phyloP scores from a whole-genome alignment of 768 basidiomycete species.

The Lactarius indigo region DNA sequence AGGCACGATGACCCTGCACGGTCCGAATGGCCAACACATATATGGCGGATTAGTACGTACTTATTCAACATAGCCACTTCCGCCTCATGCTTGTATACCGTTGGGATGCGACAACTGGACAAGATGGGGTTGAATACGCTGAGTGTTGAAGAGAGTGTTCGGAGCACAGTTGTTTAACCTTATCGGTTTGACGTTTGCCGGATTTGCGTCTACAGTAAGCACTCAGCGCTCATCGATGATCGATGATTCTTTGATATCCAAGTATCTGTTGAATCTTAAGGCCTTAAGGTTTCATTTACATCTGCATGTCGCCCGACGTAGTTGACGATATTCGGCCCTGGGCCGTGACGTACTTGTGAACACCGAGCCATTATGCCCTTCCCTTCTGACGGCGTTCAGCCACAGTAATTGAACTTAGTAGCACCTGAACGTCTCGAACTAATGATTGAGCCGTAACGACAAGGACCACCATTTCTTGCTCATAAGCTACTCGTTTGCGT shows the following conservation, averaged over 20 bases:
- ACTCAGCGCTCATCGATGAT: not conserved
- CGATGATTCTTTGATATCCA: not conserved
- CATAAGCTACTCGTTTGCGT: not conserved
- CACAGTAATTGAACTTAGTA: not conserved
- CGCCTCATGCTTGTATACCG: not conserved
- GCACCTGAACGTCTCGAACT: too few relatives aligned
- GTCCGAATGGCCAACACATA: not conserved
- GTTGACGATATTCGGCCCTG: constrained; percentile 7
- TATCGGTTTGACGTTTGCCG: too few relatives aligned
- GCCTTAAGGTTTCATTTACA: not conserved
- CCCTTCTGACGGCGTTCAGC: not conserved
- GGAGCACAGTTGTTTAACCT: too few relatives aligned
- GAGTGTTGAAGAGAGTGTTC: not conserved
- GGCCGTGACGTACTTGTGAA: not conserved
- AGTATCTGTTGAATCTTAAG: constrained; percentile 1
- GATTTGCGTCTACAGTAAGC: not conserved
- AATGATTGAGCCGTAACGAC: too few relatives aligned
- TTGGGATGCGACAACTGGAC: not conserved
- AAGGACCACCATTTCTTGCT: not conserved
- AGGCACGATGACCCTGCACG: too few relatives aligned
- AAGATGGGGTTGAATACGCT: not conserved
- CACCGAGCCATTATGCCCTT: not conserved
- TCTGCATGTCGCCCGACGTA: not conserved
- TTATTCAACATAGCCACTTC: not conserved
- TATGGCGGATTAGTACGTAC: not conserved